These are phyloP conservation scores for Gossypium bickii DNA, from an alignment of 345 rosid genomes.

Conservation along the genomic window DNA sequence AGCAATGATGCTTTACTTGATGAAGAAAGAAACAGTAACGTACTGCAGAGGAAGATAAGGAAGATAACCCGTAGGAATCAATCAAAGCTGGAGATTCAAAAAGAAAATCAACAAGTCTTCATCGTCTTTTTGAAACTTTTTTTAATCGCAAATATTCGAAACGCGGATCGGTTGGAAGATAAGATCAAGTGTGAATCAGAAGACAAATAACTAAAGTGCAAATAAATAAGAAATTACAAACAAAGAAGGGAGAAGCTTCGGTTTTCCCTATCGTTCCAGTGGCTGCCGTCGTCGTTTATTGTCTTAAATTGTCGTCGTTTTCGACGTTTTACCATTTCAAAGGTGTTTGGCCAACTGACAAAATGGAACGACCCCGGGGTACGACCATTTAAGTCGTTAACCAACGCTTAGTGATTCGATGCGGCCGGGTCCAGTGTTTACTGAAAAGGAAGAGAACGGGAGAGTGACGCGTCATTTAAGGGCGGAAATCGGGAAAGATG, in stretches of 20 bases:
- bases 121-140: no score
- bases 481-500: not conserved
- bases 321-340: not conserved
- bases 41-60: conserved; percentile 11
- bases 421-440: not conserved
- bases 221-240: not conserved
- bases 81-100: conserved; percentile 4
- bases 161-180: not conserved
- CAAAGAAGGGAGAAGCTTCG: conserved; percentile 8
- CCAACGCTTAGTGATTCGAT: not conserved
- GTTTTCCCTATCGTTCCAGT: not conserved
- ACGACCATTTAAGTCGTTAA: not conserved
- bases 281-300: conserved; percentile 1
- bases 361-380: not conserved
- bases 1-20: conserved; percentile 2
- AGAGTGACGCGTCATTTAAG: not conserved
- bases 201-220: not conserved
- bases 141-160: not conserved
- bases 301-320: not conserved
- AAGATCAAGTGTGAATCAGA: not conserved
- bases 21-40: not conserved
- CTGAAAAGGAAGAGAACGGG: not conserved
- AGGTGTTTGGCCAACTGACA: not conserved
- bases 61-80: not conserved
- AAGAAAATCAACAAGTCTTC: conserved; percentile 1